phyloP scores from a whole-genome alignment of 2,329 filamentous ascomycete genomes.

The Diaporthe ilicicola region DNA sequence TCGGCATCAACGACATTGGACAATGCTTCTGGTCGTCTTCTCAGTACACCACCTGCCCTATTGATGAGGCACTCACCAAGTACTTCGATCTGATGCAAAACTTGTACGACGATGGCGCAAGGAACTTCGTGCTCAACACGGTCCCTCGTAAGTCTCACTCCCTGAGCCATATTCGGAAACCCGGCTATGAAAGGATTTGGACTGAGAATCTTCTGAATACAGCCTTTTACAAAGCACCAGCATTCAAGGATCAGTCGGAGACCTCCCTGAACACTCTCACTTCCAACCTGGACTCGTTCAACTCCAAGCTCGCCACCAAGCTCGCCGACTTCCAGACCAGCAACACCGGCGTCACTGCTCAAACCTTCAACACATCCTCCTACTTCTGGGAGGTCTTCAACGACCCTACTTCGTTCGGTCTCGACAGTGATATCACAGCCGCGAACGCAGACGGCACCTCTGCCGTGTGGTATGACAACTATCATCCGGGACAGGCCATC shows the following conservation, averaged over 20 bases:
- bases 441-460: slow-evolving; percentile 29
- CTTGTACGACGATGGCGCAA: slow-evolving; percentile 30
- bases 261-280: slow-evolving; percentile 2
- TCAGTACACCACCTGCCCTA: slow-evolving; percentile 24
- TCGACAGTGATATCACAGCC: slow-evolving; percentile 30
- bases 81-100: slow-evolving; percentile 30
- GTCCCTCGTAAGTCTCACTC: slow-evolving; percentile 24
- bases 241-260: slow-evolving; percentile 26
- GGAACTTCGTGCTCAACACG: slow-evolving; percentile 30
- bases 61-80: slow-evolving; percentile 28
- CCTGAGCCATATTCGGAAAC: too few species aligned
- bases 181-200: not conserved
- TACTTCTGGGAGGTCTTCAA: slow-evolving; percentile 31
- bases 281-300: slow-evolving; percentile 30
- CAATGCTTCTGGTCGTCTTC: slow-evolving; percentile 31
- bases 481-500: slow-evolving; percentile 31
- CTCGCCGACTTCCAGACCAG: slow-evolving; percentile 26
- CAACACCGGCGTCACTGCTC: slow-evolving; percentile 28
- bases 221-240: slow-evolving; percentile 31
- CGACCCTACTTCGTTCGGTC: slow-evolving; percentile 26
- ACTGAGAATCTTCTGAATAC: not conserved
- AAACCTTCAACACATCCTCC: slow-evolving; percentile 29
- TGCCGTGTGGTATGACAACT: slow-evolving; percentile 32
- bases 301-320: slow-evolving; percentile 29
- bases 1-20: slow-evolving; percentile 32